Percentiles rank a stretch among this genome's conserved stretches.
phyloP scores from a whole-genome alignment of 208 protist species.

The Wallacemonas sp. region DNA sequence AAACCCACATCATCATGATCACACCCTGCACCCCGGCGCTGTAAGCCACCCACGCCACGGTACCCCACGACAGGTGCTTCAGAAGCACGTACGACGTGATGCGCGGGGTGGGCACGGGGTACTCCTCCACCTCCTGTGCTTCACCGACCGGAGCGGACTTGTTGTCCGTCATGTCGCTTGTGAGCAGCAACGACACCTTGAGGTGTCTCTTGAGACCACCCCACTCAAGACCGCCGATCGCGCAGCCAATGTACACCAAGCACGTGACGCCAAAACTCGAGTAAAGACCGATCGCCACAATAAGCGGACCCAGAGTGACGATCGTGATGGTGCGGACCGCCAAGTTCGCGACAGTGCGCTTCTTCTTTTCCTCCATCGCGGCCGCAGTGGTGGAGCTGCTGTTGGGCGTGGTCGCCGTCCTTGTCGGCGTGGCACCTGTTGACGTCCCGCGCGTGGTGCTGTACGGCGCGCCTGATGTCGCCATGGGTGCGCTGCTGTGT shows the following conservation, averaged over 20 bases:
- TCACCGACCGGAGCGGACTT: too few species aligned
- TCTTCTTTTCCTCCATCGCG: not conserved
- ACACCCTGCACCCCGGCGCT: constrained; percentile 30
- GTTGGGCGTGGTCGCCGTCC: too few species aligned
- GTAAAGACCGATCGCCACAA: constrained; percentile 39
- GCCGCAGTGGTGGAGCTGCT: not conserved
- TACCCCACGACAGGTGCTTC: constrained; percentile 57
- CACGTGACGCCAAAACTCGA: constrained; percentile 40
- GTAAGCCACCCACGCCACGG: constrained; percentile 51
- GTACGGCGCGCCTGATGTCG: too few species aligned
- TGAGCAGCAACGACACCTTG: constrained; percentile 70
- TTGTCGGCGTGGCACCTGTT: too few species aligned
- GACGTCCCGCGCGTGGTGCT: too few species aligned
- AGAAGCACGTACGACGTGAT: constrained; percentile 40
- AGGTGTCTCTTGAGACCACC: constrained; percentile 79
- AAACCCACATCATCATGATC: constrained; percentile 41
- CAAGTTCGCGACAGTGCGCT: constrained; percentile 45
- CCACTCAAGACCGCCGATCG: constrained; percentile 75
- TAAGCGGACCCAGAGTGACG: constrained; percentile 45
- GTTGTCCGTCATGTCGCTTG: not conserved
- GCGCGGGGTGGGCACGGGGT: constrained; percentile 52
- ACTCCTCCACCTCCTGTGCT: constrained; percentile 39
- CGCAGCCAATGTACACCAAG: constrained; percentile 49
- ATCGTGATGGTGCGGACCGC: constrained; percentile 63
- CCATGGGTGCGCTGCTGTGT: too few species aligned